These are phyloP conservation scores for Malassezia restricta DNA, from an alignment of 1,284 basidiomycete species.

Conservation along the genomic window DNA sequence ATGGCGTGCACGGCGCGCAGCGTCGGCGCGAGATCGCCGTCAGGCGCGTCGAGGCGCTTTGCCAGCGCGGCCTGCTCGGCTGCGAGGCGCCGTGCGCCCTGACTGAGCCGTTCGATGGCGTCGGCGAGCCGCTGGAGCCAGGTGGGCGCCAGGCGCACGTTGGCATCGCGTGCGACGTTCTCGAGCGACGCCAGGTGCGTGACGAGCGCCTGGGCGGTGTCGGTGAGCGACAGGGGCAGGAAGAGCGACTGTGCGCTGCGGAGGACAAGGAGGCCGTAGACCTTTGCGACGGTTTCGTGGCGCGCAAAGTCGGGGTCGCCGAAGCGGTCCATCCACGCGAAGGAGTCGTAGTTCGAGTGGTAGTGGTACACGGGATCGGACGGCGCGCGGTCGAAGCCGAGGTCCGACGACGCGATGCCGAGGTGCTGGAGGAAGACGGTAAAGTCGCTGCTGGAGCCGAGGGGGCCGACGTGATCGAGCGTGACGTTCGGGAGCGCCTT, in stretches of 20 bases:
- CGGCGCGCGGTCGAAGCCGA: constrained; percentile 37
- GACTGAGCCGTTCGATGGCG: background rate
- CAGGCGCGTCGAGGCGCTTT: background rate
- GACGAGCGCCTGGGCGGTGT: constrained; percentile 24
- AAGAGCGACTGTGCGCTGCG: constrained; percentile 56
- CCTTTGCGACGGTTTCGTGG: constrained; percentile 59
- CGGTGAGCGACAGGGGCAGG: constrained; percentile 61
- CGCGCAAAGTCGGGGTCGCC: constrained; percentile 64
- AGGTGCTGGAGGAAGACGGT: constrained; percentile 59
- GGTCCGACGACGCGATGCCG: constrained; percentile 47
- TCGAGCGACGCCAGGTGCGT: constrained; percentile 25
- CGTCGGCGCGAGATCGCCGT: background rate
- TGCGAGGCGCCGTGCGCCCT: background rate
- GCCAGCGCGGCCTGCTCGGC: background rate
- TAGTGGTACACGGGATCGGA: constrained; percentile 49
- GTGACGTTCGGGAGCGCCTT: constrained; percentile 50
- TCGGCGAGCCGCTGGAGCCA: background rate
- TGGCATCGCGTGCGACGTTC: background rate
- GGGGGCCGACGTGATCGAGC: constrained; percentile 17
- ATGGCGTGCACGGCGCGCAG: constrained; percentile 50
- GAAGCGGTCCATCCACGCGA: constrained; percentile 62
- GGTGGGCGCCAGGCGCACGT: background rate
- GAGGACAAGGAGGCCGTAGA: constrained; percentile 50
- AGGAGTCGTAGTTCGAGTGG: constrained; percentile 61
- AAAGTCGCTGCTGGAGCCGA: constrained; percentile 55